Base-by-base conservation (phyloP, 2,329 filamentous ascomycete species). In the Colletotrichum abscissum region DNA sequence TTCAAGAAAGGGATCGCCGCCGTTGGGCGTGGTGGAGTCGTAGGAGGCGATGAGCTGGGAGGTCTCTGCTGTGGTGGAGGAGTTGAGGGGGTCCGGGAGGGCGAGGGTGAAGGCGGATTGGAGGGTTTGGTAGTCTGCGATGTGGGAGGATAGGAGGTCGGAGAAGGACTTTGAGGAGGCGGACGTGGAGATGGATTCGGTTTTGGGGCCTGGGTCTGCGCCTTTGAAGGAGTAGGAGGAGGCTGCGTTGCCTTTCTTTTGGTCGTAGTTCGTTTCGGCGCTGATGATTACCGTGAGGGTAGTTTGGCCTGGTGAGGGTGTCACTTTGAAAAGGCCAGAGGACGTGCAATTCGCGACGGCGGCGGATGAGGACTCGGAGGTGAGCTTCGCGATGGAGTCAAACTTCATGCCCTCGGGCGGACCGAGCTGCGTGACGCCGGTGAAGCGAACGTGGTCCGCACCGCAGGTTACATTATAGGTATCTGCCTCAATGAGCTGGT, bases 1-100 rank as follows among this genome's bases (percentile, higher is more conserved):
- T 63, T 90, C 87, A 2, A 91, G 78, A 49, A 84, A 90, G 0
- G 88, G 87, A 67, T 90, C 86, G 1, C 86, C 84, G 68, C 90
- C 86, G 1, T 86, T 83, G 0, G 76, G 56, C n/a, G 72, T 76
- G 5, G 78, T 77, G 14, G 76, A 76, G 46, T 79, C 76, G 46
- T 84, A 83, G 19, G 75, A 75, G 4, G 77, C 65, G 33, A 86
- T 77, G 2, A 85, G 70, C 14, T 91, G 72, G 1, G 78, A 75
- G 0, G 84, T 87, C 64, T 87, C 84, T 8, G 81, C 75, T 0
- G 76, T 76, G 2, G 81, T 78, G 0, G 88, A 88, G 12, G 77
- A 76, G 5, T 35, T 35, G 33, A 81, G 76, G 0, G 82, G 77
- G 63, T 89, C 87, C 0, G 87, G 86, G 0, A 89, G 81, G 1